Evolutionary conservation across 164 flowering plant species (phyloP).

Genomic region (Aristolochia californica): DNA sequence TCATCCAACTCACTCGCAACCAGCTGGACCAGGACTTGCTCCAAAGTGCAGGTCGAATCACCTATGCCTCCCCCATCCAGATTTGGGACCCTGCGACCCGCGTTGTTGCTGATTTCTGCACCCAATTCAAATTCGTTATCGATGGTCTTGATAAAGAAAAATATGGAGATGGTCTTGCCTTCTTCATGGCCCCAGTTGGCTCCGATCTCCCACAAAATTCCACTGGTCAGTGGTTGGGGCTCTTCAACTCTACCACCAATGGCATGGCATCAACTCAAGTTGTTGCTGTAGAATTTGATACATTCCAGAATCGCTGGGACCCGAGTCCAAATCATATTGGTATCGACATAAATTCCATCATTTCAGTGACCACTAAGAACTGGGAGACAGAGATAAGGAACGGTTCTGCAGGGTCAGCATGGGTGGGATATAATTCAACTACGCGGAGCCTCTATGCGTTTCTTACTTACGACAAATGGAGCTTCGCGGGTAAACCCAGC

Average conservation of each 20-base stretch:
- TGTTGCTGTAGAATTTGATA: conserved; percentile 41
- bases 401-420: conserved; percentile 13
- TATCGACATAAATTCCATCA: conserved; percentile 25
- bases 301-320: conserved; percentile 21
- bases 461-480: conserved; percentile 1
- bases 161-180: conserved; percentile 39
- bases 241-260: conserved; percentile 14
- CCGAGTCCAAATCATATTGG: conserved; percentile 32
- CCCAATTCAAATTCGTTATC: conserved; percentile 21
- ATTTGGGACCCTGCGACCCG: conserved; percentile 11
- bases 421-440: conserved; percentile 26
- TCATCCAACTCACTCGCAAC: conserved; percentile 17
- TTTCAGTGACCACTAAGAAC: conserved; percentile 9
- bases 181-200: conserved; percentile 33
- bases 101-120: conserved; percentile 7
- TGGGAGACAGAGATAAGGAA: conserved; percentile 15
- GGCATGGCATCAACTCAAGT: conserved; percentile 5
- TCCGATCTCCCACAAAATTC: conserved; percentile 10
- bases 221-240: conserved; percentile 16
- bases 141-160: neutral
- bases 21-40: conserved; percentile 4
- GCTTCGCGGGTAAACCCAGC: conserved; percentile 3
- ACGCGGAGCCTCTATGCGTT: conserved; percentile 11
- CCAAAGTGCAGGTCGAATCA: conserved; percentile 5
- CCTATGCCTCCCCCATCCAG: conserved; percentile 1